Conservation (phyloP, 2,329 filamentous ascomycete genomes). For the Elsinoe ampelina region DNA sequence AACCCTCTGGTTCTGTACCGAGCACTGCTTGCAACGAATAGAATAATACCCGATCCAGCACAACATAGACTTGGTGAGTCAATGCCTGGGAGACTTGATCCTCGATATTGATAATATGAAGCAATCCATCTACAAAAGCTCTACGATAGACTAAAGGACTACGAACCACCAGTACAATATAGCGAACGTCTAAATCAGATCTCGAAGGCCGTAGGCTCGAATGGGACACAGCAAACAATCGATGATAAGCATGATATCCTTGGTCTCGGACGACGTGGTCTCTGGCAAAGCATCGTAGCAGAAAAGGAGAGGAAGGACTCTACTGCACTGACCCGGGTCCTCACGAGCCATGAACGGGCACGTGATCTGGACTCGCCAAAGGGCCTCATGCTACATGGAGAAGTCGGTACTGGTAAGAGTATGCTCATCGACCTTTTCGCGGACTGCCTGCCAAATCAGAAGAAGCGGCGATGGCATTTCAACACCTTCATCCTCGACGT, state of each 20-base stretch:
- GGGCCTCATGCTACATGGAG: constrained; percentile 68
- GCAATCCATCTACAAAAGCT: constrained; percentile 70
- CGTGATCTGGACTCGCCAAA: constrained; percentile 62
- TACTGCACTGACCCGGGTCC: constrained; percentile 56
- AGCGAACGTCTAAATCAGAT: constrained; percentile 55
- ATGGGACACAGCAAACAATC: not conserved
- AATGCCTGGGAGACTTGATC: not conserved
- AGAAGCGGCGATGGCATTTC: constrained; percentile 72
- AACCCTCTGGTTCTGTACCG: constrained; percentile 72
- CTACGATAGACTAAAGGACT: constrained; percentile 67
- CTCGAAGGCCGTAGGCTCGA: constrained; percentile 34
- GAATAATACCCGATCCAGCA: constrained; percentile 59
- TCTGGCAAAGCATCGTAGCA: constrained; percentile 48
- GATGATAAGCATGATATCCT: constrained; percentile 15
- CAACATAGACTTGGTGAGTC: constrained; percentile 53
- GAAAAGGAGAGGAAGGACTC: constrained; percentile 44
- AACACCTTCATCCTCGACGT: constrained; percentile 79
- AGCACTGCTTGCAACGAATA: constrained; percentile 56
- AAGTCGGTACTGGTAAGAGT: constrained; percentile 74
- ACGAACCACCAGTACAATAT: constrained; percentile 64
- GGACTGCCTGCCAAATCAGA: constrained; percentile 61
- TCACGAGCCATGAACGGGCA: constrained; percentile 62
- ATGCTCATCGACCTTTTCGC: constrained; percentile 81
- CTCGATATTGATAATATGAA: constrained; percentile 19
- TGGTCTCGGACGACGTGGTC: constrained; percentile 30